Percentiles rank a stretch among this genome's conserved stretches.
Conservation (phyloP, 1,284 basidiomycete species). For the Cutaneotrichosporon dermatis region DNA sequence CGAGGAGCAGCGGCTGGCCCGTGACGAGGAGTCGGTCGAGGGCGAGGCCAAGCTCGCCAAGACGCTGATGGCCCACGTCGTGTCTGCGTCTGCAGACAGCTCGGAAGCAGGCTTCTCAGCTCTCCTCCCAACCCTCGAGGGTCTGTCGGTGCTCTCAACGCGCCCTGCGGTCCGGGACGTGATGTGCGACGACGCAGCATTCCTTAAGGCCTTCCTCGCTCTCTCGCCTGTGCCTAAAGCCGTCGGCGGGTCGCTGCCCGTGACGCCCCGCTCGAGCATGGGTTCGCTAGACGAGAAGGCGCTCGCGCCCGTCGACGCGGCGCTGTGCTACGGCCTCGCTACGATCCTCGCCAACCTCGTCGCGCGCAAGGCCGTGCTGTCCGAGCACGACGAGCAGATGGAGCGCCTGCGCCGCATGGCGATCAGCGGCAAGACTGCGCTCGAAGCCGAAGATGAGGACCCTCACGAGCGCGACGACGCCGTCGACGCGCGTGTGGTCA, state of each 20-base stretch:
- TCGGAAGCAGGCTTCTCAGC: background rate
- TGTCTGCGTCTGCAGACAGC: background rate
- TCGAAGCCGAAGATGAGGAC: slow-evolving; percentile 28
- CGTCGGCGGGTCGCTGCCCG: slow-evolving; percentile 52
- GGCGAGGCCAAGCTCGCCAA: slow-evolving; percentile 55
- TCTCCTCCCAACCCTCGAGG: slow-evolving; percentile 67
- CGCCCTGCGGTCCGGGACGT: slow-evolving; percentile 63
- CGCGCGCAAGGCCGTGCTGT: slow-evolving; percentile 63
- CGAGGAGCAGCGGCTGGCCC: slow-evolving; percentile 26
- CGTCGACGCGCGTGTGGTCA: slow-evolving; percentile 31
- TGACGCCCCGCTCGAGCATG: slow-evolving; percentile 49
- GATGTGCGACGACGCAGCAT: slow-evolving; percentile 56
- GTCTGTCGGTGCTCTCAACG: slow-evolving; percentile 71
- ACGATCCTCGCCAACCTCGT: slow-evolving; percentile 70
- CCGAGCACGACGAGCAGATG: slow-evolving; percentile 73
- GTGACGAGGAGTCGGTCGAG: slow-evolving; percentile 20
- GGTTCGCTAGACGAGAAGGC: slow-evolving; percentile 18
- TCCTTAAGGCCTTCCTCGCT: slow-evolving; percentile 62
- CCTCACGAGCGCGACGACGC: slow-evolving; percentile 52
- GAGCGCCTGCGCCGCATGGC: slow-evolving; percentile 67
- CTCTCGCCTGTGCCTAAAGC: slow-evolving; percentile 34
- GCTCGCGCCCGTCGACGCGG: slow-evolving; percentile 27
- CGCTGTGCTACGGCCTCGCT: slow-evolving; percentile 69
- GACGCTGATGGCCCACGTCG: slow-evolving; percentile 59
- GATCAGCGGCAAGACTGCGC: slow-evolving; percentile 52